Conservation (phyloP, 163 green algal species). For the Picocystis sp. region DNA sequence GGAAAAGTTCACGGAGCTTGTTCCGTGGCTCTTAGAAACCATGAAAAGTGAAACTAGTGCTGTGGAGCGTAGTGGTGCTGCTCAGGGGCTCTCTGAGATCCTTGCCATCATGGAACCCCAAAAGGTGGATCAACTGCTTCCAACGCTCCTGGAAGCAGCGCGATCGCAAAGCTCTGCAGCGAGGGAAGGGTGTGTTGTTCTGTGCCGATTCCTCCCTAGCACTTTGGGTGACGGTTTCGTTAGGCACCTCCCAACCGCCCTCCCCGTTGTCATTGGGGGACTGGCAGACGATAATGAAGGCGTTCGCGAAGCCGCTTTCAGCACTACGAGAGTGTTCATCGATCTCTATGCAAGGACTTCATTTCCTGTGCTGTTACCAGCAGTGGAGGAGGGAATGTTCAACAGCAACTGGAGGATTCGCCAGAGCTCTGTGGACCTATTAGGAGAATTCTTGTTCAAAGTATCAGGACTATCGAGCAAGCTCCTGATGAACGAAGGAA, state of each 20-base stretch:
- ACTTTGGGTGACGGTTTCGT: conserved; percentile 50
- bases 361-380: conserved; percentile 75
- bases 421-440: conserved; percentile 77
- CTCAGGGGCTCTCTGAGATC: conserved; percentile 81
- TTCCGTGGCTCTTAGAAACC: conserved; percentile 78
- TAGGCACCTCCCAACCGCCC: conserved; percentile 36
- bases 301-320: conserved; percentile 74
- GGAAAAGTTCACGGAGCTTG: conserved; percentile 51
- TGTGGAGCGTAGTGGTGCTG: conserved; percentile 81
- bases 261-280: conserved; percentile 75
- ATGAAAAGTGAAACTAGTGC: conserved; percentile 53
- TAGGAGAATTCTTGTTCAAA: conserved; percentile 95
- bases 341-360: conserved; percentile 32
- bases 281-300: conserved; percentile 84
- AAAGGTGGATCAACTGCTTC: conserved; percentile 52
- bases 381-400: conserved; percentile 74
- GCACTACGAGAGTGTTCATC: conserved; percentile 55
- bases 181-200: conserved; percentile 76
- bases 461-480: conserved; percentile 16
- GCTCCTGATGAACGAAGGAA: neutral
- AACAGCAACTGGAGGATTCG: conserved; percentile 87
- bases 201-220: conserved; percentile 76
- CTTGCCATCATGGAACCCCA: conserved; percentile 57
- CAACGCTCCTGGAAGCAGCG: conserved; percentile 57
- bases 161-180: conserved; percentile 29